Base-by-base conservation (phyloP, 371 early-diverging fungal genomes). In the Rhizopus microsporus region DNA sequence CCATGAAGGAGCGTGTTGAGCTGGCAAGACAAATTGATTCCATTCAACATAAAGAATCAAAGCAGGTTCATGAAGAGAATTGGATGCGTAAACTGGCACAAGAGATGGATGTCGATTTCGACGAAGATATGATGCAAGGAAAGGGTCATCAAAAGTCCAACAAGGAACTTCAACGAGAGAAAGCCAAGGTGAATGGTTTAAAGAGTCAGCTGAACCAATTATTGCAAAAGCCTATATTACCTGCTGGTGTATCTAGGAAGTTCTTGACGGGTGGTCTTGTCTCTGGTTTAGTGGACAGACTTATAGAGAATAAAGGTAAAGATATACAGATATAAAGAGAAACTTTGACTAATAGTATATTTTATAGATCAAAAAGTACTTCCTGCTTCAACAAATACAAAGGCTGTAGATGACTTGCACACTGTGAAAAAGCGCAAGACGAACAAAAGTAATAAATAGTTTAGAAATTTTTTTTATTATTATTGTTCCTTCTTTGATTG, bases 61-160 rank as follows among this genome's bases (percentile, higher is more conserved):
- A 93, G 70, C 64, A 72, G 30, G 69, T 76, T 10, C 84, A 86
- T 68, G 89, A 93, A 57, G 79, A 82, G 13, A 87, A 87, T 57
- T 96, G 96, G 96, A 81, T 91, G 75, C 74, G 84, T 56, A 91
- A 92, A 59, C 88, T 87, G 51, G 96, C 96, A 0, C 83, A 87
- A 52, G 93, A 90, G 39, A 80, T 92, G 78, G 96, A 92, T 48
- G 84, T 96, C 42, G 88, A 88, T 47, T 70, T 91, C 35, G 91
- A 90, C 64, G 90, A 92, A 56, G 89, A 91, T 31, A 67, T 76
- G 35, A 64, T 80, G 65, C 71, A 82, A n/a, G 63, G 59, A 16
- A 71, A 72, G 17, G 75, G 75, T 17, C 47, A 78, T 30, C 60
- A 71, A 45, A 66, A 66, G 32, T 61, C 67, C 9, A 16, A 7